These are phyloP conservation scores for Beauveria caledonica DNA, from an alignment of 2,329 filamentous ascomycete genomes.

Conservation along the genomic window DNA sequence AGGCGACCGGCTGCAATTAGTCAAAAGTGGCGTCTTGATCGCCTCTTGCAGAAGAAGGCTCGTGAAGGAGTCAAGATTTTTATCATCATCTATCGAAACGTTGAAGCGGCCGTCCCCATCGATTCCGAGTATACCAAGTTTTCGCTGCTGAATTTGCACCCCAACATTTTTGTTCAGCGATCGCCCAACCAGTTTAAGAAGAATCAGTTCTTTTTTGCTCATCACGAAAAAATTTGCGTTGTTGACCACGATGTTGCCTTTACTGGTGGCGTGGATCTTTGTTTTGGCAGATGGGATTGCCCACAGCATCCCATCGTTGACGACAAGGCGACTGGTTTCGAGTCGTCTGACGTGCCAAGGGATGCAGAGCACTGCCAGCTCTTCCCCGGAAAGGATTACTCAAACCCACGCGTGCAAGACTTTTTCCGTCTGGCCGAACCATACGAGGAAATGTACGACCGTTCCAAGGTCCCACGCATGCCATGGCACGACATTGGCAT, in stretches of 20 bases:
- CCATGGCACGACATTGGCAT: conserved; percentile 98
- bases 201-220: conserved; percentile 98
- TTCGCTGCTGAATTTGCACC: conserved; percentile 87
- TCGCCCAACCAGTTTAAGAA: conserved; percentile 98
- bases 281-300: conserved; percentile 95
- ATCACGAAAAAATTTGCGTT: conserved; percentile 96
- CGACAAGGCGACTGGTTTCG: conserved; percentile 92
- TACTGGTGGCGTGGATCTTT: conserved; percentile 89
- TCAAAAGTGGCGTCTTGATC: conserved; percentile 93
- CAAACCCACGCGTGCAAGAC: conserved; percentile 89
- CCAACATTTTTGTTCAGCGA: conserved; percentile 91
- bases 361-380: conserved; percentile 92
- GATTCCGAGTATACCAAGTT: conserved; percentile 98
- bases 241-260: conserved; percentile 96
- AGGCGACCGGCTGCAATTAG: conserved; percentile 88
- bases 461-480: conserved; percentile 82
- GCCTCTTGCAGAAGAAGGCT: conserved; percentile 87
- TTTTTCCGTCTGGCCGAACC: conserved; percentile 90
- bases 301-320: conserved; percentile 86
- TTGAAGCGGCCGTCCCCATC: conserved; percentile 93
- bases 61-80: conserved; percentile 95
- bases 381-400: conserved; percentile 97
- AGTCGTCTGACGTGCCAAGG: conserved; percentile 63
- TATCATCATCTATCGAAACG: conserved; percentile 95
- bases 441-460: conserved; percentile 98